These are phyloP conservation scores for Salvia splendens DNA, from an alignment of 257 asterid species.

Conservation along the genomic window DNA sequence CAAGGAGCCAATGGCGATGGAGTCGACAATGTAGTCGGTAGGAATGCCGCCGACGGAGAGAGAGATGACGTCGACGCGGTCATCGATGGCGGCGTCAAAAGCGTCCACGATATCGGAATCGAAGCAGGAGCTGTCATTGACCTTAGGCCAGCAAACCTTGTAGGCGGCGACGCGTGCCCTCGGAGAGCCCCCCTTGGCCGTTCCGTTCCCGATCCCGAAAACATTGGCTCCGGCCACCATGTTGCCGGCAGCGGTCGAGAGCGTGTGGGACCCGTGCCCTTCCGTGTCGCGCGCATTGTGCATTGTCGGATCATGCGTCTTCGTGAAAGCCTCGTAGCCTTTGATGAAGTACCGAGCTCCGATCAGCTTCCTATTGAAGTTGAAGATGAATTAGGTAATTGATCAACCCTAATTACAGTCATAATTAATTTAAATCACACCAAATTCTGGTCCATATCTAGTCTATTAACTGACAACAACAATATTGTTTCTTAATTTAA, in stretches of 20 bases:
- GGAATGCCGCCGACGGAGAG: constrained; percentile 56
- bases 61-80: constrained; percentile 75
- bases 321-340: constrained; percentile 38
- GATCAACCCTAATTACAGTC: too few relatives aligned
- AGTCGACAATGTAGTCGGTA: constrained; percentile 30
- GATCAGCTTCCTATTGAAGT: constrained; percentile 58
- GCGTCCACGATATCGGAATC: constrained; percentile 60
- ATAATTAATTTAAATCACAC: too few relatives aligned
- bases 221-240: constrained; percentile 61
- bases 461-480: too few relatives aligned
- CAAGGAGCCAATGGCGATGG: constrained; percentile 53
- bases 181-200: constrained; percentile 84
- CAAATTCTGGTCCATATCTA: too few relatives aligned
- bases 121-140: constrained; percentile 32
- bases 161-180: constrained; percentile 68
- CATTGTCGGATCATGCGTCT: not conserved
- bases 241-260: constrained; percentile 84
- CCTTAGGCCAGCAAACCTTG: constrained; percentile 57
- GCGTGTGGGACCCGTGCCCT: constrained; percentile 81
- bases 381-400: too few relatives aligned
- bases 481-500: too few relatives aligned
- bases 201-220: constrained; percentile 55
- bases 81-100: constrained; percentile 62
- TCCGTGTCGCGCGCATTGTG: constrained; percentile 42
- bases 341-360: constrained; percentile 73